Conservation (phyloP, 176 grass and related monocot genomes). For the Zea luxurians region DNA sequence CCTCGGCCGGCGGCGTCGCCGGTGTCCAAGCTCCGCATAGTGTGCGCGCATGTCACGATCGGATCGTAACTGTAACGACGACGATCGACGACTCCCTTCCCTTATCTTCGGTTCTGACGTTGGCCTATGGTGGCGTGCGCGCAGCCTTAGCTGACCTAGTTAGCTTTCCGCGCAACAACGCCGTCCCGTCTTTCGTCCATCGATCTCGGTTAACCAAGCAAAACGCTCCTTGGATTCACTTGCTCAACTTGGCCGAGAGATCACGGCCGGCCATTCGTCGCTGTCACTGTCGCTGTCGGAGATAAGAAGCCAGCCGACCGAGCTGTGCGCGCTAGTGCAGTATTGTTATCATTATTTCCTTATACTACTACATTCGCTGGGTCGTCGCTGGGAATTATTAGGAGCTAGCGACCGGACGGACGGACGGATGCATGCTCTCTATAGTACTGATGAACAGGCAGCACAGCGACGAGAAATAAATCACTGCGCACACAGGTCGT, state of each 20-base stretch:
- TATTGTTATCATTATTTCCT: neutral
- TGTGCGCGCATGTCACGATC: slow-evolving; percentile 26
- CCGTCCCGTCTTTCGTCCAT: no score
- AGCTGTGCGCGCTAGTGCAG: neutral
- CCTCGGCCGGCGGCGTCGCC: neutral
- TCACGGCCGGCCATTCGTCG: neutral
- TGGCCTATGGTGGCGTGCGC: slow-evolving; percentile 30
- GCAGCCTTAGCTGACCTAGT: slow-evolving; percentile 57
- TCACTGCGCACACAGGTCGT: no score
- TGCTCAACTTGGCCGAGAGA: slow-evolving; percentile 7
- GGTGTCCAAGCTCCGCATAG: slow-evolving; percentile 23
- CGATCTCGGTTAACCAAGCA: neutral
- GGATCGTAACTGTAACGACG: slow-evolving; percentile 30
- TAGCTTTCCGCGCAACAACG: neutral
- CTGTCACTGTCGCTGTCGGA: neutral
- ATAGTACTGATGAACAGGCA: no score
- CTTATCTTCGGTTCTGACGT: slow-evolving; percentile 8
- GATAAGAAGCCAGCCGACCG: neutral
- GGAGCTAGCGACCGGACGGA: no score
- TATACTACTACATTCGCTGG: no score
- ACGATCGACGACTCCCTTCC: neutral
- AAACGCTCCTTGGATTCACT: slow-evolving; percentile 2
- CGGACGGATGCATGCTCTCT: no score
- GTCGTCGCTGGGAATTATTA: no score
- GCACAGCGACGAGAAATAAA: no score